phyloP scores from a whole-genome alignment of 805 yeast species.

The Nakazawaea populi region DNA sequence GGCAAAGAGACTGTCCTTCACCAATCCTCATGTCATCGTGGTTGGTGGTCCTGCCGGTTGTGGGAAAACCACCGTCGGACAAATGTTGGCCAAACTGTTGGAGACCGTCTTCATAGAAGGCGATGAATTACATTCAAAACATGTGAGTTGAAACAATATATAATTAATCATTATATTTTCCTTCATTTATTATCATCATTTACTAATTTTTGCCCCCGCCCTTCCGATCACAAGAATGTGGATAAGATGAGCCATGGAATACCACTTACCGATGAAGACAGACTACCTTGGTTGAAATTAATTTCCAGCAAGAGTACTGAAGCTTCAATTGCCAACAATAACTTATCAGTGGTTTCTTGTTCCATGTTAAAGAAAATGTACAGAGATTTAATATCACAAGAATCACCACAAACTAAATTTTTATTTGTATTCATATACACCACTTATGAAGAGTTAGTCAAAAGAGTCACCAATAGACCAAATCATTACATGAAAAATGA shows the following conservation, averaged over 20 bases:
- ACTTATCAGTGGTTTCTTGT: conserved; percentile 61
- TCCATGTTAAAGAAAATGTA: conserved; percentile 77
- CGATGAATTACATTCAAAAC: conserved; percentile 65
- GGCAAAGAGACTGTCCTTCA: not conserved
- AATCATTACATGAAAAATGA: conserved; percentile 84
- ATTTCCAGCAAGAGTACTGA: conserved; percentile 38
- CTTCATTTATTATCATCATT: not conserved
- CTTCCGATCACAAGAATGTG: conserved; percentile 37
- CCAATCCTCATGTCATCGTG: conserved; percentile 27
- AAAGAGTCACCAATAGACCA: conserved; percentile 57
- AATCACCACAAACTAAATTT: conserved; percentile 27
- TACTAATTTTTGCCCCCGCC: not conserved
- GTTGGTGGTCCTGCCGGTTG: conserved; percentile 97
- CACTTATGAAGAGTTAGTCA: conserved; percentile 49
- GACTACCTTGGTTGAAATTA: conserved; percentile 81
- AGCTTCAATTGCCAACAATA: conserved; percentile 25
- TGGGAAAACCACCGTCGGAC: conserved; percentile 82
- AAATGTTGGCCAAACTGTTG: conserved; percentile 37
- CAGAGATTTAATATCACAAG: conserved; percentile 51
- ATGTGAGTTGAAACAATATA: conserved; percentile 1
- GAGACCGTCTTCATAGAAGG: conserved; percentile 73
- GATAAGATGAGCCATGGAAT: conserved; percentile 78
- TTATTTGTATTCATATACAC: conserved; percentile 66
- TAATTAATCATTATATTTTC: not conserved
- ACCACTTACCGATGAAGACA: conserved; percentile 83